Evolutionary conservation across 2,329 filamentous ascomycete species (phyloP).

Genomic region (Phoma sp.): DNA sequence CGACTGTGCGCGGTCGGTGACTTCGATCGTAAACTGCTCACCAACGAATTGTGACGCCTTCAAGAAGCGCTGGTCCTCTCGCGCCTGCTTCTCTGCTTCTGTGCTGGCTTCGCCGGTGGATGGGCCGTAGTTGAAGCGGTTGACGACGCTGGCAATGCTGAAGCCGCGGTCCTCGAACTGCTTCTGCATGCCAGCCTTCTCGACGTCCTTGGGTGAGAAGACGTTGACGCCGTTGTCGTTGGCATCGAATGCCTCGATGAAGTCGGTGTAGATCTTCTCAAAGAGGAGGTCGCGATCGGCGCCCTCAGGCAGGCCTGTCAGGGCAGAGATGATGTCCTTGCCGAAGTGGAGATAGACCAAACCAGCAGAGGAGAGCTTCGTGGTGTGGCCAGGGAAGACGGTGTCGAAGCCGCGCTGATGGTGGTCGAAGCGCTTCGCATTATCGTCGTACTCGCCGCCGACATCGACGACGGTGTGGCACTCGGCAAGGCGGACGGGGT

Average conservation of each 20-base stretch:
- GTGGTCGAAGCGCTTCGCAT: slow-evolving; percentile 85
- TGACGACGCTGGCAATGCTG: slow-evolving; percentile 85
- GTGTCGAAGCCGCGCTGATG: slow-evolving; percentile 91
- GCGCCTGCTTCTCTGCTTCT: slow-evolving; percentile 61
- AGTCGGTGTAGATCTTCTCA: slow-evolving; percentile 88
- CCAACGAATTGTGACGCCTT: slow-evolving; percentile 83
- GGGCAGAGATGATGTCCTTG: slow-evolving; percentile 75
- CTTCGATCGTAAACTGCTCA: slow-evolving; percentile 81
- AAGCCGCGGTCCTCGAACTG: slow-evolving; percentile 84
- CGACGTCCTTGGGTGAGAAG: slow-evolving; percentile 74
- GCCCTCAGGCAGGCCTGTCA: slow-evolving; percentile 65
- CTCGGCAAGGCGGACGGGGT: slow-evolving; percentile 74
- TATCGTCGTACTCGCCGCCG: slow-evolving; percentile 88
- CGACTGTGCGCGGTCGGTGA: slow-evolving; percentile 74
- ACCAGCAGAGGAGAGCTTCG: slow-evolving; percentile 92
- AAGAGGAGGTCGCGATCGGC: slow-evolving; percentile 77
- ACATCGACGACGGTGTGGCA: slow-evolving; percentile 98
- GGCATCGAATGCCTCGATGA: slow-evolving; percentile 94
- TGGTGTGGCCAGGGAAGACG: slow-evolving; percentile 81
- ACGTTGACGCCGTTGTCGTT: slow-evolving; percentile 93
- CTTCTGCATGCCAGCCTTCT: slow-evolving; percentile 76
- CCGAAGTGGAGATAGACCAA: slow-evolving; percentile 97
- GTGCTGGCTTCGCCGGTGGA: slow-evolving; percentile 47
- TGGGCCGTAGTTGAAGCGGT: slow-evolving; percentile 75
- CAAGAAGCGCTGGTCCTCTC: slow-evolving; percentile 82